Percentiles rank a stretch among this genome's conserved stretches.
phyloP scores from a whole-genome alignment of 129 eudicot genomes.

The Lactuca sativa region DNA sequence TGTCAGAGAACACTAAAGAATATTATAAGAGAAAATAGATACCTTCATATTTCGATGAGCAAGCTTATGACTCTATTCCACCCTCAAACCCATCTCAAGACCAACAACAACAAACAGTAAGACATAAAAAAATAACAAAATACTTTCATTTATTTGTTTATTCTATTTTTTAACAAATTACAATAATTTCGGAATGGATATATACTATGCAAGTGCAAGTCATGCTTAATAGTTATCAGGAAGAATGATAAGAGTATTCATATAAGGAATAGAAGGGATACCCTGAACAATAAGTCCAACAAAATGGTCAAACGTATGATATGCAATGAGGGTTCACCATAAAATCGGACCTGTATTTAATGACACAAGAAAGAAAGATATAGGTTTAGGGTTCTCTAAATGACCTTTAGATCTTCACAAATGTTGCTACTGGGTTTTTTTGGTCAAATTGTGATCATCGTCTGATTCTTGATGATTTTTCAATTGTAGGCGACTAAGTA shows the following conservation, averaged over 20 bases:
- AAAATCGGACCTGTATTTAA: conserved; percentile 61
- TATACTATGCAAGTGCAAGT: conserved; percentile 60
- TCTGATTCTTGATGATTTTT: too few relatives aligned
- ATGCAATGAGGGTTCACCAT: conserved; percentile 43
- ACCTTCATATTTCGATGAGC: conserved; percentile 57
- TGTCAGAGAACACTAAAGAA: conserved; percentile 93
- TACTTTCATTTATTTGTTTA: neutral
- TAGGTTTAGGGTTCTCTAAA: conserved; percentile 62
- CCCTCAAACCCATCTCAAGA: conserved; percentile 77
- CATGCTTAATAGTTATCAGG: conserved; percentile 39
- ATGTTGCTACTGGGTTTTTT: too few relatives aligned
- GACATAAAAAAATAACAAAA: neutral
- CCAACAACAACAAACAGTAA: conserved; percentile 62
- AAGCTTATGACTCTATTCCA: conserved; percentile 83
- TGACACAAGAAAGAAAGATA: conserved; percentile 98
- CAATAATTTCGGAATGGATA: conserved; percentile 60
- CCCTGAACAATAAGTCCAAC: conserved; percentile 80
- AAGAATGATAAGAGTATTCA: conserved; percentile 78
- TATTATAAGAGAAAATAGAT: conserved; percentile 75
- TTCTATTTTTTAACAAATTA: neutral
- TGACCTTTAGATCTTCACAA: too few relatives aligned
- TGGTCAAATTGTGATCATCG: too few relatives aligned
- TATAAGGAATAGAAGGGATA: conserved; percentile 77
- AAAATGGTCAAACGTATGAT: conserved; percentile 56
- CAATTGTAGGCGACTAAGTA: too few relatives aligned